Conservation (phyloP, 176 grass and related monocot genomes). For the Metroxylon sagu region DNA sequence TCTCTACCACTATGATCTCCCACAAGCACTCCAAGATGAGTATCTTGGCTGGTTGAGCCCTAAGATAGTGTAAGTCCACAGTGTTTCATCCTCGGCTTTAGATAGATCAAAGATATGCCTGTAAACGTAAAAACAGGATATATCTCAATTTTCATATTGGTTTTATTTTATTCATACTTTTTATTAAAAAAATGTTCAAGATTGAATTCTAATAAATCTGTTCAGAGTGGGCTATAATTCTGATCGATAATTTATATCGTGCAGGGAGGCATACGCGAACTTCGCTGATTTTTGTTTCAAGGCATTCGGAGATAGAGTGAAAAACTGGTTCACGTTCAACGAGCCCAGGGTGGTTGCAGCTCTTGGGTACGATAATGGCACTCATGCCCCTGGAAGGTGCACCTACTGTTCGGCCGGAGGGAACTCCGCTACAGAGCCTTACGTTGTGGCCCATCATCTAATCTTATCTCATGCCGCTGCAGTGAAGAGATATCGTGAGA, state of each 20-base stretch:
- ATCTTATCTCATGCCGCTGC: conserved; percentile 48
- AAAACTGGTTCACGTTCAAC: conserved; percentile 52
- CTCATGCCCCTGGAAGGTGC: conserved; percentile 39
- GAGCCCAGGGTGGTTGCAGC: conserved; percentile 39
- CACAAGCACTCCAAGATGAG: conserved; percentile 37
- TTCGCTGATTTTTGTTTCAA: conserved; percentile 45
- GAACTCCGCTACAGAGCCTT: conserved; percentile 44
- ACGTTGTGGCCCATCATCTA: conserved; percentile 44
- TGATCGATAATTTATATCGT: neutral
- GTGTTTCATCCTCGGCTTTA: neutral
- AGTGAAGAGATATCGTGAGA: conserved; percentile 44
- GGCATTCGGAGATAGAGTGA: conserved; percentile 42
- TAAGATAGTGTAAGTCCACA: conserved; percentile 42
- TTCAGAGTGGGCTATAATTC: neutral
- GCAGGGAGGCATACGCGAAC: conserved; percentile 26
- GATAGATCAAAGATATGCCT: no score
- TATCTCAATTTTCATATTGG: no score
- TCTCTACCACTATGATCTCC: conserved; percentile 66
- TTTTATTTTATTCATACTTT: no score
- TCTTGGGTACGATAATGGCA: conserved; percentile 49
- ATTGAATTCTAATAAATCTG: neutral
- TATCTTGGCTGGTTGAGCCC: conserved; percentile 44
- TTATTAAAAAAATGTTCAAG: neutral
- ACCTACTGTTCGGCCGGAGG: conserved; percentile 31
- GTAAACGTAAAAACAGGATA: no score